Evolutionary conservation across 495 filamentous ascomycete species (phyloP).

Genomic region (Penicillium argentinense): DNA sequence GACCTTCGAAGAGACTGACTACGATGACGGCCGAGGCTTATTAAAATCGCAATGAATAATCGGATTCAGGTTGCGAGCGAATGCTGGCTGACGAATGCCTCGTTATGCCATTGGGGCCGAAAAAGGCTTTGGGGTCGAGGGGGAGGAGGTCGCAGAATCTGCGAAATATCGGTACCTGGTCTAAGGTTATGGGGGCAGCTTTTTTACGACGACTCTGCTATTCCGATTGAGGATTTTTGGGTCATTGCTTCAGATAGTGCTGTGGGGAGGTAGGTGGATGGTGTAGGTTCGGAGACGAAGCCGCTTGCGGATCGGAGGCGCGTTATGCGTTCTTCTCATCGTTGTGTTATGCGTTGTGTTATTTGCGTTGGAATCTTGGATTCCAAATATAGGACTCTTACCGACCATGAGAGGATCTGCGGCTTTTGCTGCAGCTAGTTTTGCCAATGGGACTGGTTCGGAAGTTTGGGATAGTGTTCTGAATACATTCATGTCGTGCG

Average conservation of each 20-base stretch:
- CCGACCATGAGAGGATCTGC: constrained; percentile 1
- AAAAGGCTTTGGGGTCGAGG: no score
- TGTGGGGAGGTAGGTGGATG: background rate
- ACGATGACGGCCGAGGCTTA: no score
- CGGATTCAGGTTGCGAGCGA: no score
- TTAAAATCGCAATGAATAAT: no score
- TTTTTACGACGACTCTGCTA: background rate
- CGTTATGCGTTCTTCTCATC: constrained; percentile 11
- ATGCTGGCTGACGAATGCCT: no score
- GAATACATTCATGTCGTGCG: constrained; percentile 7
- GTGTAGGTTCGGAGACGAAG: background rate
- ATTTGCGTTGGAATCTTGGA: no score
- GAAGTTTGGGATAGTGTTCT: background rate
- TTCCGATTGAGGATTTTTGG: background rate
- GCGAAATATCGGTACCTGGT: background rate
- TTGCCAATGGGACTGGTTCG: background rate
- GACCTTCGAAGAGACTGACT: no score
- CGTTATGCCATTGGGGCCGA: no score
- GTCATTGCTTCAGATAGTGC: background rate
- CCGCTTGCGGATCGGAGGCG: constrained; percentile 2
- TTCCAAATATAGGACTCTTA: background rate
- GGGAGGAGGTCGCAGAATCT: constrained; percentile 2
- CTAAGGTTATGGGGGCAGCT: background rate
- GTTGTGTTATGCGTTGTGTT: no score
- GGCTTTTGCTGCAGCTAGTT: background rate